Evolutionary conservation across 1,284 basidiomycete genomes (phyloP), one percentile per base, ranked within the genome.

Genomic region (Cerioporus squamosus): DNA sequence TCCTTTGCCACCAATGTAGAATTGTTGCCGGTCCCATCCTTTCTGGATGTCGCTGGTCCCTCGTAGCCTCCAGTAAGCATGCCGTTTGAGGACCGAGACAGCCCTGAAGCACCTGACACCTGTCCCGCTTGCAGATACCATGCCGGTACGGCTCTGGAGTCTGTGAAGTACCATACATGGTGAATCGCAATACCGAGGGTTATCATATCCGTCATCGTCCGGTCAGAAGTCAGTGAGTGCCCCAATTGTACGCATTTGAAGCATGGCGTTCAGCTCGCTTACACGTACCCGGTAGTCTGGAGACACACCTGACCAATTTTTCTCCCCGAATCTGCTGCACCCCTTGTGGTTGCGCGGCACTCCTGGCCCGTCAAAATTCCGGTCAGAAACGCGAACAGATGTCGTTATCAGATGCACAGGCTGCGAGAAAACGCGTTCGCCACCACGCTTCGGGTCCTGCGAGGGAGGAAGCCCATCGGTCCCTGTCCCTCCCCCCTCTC

Each of bases 191-290:
- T 49, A 64, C 62, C 62, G 42, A 64, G 51, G 12, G 24, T 55
- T 64, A 64, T 64, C 62, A 45, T 54, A 52, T 40, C 62, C 62
- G 60, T 59, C 62, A 64, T 61, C 62, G 55, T 63, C 61, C 54
- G 59, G 40, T 15, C 23, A 51, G 54, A 54, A 61, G 58, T 23
- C 49, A 31, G 55, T 57, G 39, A 17, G 50, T 51, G 49, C 58
- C 62, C 55, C 54, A 50, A 33, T 15, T n/a, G 38, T 39, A 39
- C 38, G 23, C 24, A 39, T 38, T 40, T 51, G 29, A 44, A 49
- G 20, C 23, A 51, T 45, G 31, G 42, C 44, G 23, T 58, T 38
- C 43, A 38, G 12, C 26, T 59, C 51, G 46, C 40, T 61, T 58
- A 54, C 59, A 44, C 51, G 55, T 48, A 42, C 14, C 44, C 56